Evolutionary conservation across 768 basidiomycete species (phyloP).

Genomic region (Lactarius quietus): DNA sequence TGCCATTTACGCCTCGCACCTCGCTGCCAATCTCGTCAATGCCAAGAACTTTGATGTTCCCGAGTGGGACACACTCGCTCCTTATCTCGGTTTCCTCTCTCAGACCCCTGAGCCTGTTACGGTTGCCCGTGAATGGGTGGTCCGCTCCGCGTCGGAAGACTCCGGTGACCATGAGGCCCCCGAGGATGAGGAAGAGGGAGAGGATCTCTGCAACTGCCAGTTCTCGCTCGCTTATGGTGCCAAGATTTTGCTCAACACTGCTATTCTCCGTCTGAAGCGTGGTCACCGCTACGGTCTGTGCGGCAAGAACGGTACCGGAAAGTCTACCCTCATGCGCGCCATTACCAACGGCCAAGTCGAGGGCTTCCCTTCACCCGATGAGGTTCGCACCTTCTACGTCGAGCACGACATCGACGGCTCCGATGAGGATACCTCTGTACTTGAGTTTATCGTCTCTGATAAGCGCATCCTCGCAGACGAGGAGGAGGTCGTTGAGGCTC

Average conservation of each 20-base stretch:
- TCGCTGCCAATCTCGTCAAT: slow-evolving; percentile 86
- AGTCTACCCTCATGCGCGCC: slow-evolving; percentile 91
- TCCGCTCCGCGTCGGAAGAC: slow-evolving; percentile 81
- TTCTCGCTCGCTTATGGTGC: slow-evolving; percentile 99
- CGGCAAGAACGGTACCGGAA: slow-evolving; percentile 98
- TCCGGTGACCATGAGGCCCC: slow-evolving; percentile 60
- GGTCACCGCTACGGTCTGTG: slow-evolving; percentile 98
- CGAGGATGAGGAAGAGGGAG: slow-evolving; percentile 96
- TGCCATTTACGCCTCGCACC: slow-evolving; percentile 64
- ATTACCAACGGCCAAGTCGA: slow-evolving; percentile 96
- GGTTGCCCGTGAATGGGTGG: slow-evolving; percentile 80
- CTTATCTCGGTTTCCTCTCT: slow-evolving; percentile 68
- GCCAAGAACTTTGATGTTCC: slow-evolving; percentile 88
- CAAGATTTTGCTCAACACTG: slow-evolving; percentile 96
- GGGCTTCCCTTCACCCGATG: slow-evolving; percentile 95
- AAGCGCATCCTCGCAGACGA: slow-evolving; percentile 70
- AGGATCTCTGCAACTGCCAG: slow-evolving; percentile 98
- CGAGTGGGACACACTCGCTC: slow-evolving; percentile 80
- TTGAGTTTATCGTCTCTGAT: slow-evolving; percentile 84
- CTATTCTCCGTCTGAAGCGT: slow-evolving; percentile 94
- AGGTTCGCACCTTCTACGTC: slow-evolving; percentile 98
- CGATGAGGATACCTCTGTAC: slow-evolving; percentile 87
- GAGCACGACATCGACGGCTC: slow-evolving; percentile 98
- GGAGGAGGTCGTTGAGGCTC: slow-evolving; percentile 73
- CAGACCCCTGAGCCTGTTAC: slow-evolving; percentile 61